Conservation (phyloP, 305 asterid genomes). For the Caryopteris hybrid region DNA sequence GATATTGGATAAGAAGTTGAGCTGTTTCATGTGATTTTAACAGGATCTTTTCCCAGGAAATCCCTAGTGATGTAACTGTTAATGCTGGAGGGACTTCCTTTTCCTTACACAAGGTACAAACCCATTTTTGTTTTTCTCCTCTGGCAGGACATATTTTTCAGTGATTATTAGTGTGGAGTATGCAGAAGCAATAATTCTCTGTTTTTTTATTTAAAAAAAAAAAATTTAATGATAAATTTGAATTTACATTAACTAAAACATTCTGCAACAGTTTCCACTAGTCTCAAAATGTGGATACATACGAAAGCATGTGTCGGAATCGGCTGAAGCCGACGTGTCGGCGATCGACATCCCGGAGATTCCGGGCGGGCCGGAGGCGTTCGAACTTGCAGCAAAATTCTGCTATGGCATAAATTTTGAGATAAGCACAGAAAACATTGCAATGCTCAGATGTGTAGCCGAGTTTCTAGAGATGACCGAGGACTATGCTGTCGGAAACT, state of each 20-base stretch:
- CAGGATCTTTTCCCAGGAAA: slow-evolving; percentile 67
- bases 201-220: too few species aligned
- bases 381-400: slow-evolving; percentile 81
- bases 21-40: neutral
- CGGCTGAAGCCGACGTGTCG: slow-evolving; percentile 38
- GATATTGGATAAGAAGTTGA: neutral
- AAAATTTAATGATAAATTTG: too few species aligned
- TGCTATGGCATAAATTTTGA: slow-evolving; percentile 90
- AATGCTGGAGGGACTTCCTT: slow-evolving; percentile 62
- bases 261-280: slow-evolving; percentile 61
- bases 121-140: neutral
- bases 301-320: slow-evolving; percentile 53
- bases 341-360: slow-evolving; percentile 50
- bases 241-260: too few species aligned
- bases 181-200: too few species aligned
- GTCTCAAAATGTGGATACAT: slow-evolving; percentile 81
- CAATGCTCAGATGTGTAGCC: slow-evolving; percentile 64
- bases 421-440: slow-evolving; percentile 62
- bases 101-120: slow-evolving; percentile 69
- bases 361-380: slow-evolving; percentile 86
- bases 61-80: slow-evolving; percentile 70
- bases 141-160: too few species aligned
- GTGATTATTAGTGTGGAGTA: too few species aligned
- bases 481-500: slow-evolving; percentile 60
- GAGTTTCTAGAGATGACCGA: slow-evolving; percentile 88